Conservation (phyloP, 2,329 filamentous ascomycete species). For the Penicillium sp. region DNA sequence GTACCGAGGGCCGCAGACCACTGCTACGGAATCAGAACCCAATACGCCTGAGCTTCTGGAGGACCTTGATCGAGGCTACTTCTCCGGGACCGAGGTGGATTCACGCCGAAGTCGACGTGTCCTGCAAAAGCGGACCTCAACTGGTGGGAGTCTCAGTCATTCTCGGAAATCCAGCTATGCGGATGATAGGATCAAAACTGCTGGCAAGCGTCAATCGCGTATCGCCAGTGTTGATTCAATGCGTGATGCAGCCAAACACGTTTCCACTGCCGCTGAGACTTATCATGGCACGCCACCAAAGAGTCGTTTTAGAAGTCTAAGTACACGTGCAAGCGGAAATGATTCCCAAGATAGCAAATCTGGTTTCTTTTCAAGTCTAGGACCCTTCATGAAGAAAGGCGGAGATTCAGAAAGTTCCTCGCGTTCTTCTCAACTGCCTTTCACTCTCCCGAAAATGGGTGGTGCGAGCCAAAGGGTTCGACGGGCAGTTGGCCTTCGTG, state of each 20-base stretch:
- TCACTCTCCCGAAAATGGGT: slow-evolving; percentile 52
- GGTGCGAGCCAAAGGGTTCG: slow-evolving; percentile 63
- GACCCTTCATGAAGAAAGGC: slow-evolving; percentile 48
- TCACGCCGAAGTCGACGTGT: slow-evolving; percentile 72
- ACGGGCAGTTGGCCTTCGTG: slow-evolving; percentile 72
- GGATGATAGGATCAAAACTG: slow-evolving; percentile 71
- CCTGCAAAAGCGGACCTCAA: slow-evolving; percentile 71
- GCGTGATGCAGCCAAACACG: slow-evolving; percentile 57
- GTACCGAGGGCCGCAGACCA: slow-evolving; percentile 22
- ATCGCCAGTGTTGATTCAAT: slow-evolving; percentile 79
- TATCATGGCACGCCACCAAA: slow-evolving; percentile 64
- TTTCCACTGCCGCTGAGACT: slow-evolving; percentile 66
- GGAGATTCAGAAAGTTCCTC: slow-evolving; percentile 56
- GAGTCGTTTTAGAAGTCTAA: slow-evolving; percentile 62
- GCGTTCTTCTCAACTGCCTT: slow-evolving; percentile 52
- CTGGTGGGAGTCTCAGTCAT: slow-evolving; percentile 52
- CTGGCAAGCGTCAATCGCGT: slow-evolving; percentile 73
- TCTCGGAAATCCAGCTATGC: slow-evolving; percentile 76
- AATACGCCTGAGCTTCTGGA: slow-evolving; percentile 40
- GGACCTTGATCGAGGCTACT: slow-evolving; percentile 87
- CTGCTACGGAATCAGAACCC: slow-evolving; percentile 35
- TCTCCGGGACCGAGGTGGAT: slow-evolving; percentile 86
- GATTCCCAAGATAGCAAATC: slow-evolving; percentile 56
- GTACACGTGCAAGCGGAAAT: slow-evolving; percentile 56
- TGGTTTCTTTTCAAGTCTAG: slow-evolving; percentile 52